Evolutionary conservation across 1,284 basidiomycete genomes (phyloP).

Genomic region (Puccinia triticina): DNA sequence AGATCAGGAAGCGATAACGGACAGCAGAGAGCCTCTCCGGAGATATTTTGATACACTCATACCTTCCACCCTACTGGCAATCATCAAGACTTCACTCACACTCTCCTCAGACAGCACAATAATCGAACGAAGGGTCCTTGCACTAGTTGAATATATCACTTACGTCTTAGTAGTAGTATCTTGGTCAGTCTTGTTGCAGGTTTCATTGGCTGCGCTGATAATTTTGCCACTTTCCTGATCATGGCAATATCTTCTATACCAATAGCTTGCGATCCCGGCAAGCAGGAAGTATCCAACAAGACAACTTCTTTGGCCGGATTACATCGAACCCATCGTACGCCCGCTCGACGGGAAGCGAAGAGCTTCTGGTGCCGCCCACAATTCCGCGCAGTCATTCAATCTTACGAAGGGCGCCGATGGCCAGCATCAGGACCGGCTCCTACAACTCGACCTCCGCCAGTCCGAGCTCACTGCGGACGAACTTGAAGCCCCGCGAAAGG

Average conservation of each 20-base stretch:
- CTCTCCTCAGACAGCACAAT: conserved; percentile 35
- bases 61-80: conserved; percentile 19
- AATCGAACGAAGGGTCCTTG: conserved; percentile 30
- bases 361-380: neutral
- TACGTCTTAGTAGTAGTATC: conserved; percentile 27
- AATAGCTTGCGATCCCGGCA: neutral
- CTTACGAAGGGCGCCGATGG: conserved; percentile 14
- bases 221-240: neutral
- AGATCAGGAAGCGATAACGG: neutral
- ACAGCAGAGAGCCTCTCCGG: conserved; percentile 1
- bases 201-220: no score
- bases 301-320: conserved; percentile 32
- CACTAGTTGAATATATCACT: conserved; percentile 29
- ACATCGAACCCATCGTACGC: conserved; percentile 26
- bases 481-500: neutral
- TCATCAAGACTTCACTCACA: conserved; percentile 32
- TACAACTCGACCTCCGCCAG: neutral
- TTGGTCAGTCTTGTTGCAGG: conserved; percentile 21
- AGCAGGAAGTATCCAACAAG: conserved; percentile 8
- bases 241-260: neutral
- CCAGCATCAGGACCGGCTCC: neutral
- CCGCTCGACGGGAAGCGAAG: neutral
- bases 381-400: neutral
- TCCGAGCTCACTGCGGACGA: neutral
- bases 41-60: conserved; percentile 29